Conservation (phyloP, 2,329 filamentous ascomycete genomes). For the Pyrenochaeta sp. region DNA sequence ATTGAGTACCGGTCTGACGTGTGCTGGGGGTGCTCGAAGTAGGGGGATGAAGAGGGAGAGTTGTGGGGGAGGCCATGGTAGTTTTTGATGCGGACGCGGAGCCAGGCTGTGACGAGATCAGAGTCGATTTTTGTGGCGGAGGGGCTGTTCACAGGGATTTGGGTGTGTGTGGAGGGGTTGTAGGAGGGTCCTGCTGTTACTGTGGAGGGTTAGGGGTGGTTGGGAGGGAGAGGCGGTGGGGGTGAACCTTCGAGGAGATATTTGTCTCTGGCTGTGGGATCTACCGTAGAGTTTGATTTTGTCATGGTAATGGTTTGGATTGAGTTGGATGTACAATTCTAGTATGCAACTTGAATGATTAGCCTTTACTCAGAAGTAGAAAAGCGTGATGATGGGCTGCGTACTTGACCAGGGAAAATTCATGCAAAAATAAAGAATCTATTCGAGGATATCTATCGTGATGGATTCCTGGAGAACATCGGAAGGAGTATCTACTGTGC, state of each 20-base stretch:
- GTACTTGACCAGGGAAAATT: no score
- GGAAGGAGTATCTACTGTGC: no score
- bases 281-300: conserved; percentile 28
- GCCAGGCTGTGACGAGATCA: conserved; percentile 36
- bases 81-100: conserved; percentile 46
- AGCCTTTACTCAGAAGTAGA: no score
- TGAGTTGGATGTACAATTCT: no score
- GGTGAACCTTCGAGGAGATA: conserved; percentile 42
- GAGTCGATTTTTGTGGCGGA: conserved; percentile 35
- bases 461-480: no score
- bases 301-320: no score
- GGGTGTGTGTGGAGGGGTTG: conserved; percentile 36
- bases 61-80: conserved; percentile 44
- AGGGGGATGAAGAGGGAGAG: conserved; percentile 35
- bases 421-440: no score
- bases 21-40: conserved; percentile 44
- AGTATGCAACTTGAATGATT: no score
- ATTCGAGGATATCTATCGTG: no score
- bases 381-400: no score
- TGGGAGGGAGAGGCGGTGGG: background rate
- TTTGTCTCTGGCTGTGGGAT: conserved; percentile 43
- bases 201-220: conserved; percentile 3
- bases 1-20: conserved; percentile 46
- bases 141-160: conserved; percentile 42
- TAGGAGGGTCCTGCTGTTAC: conserved; percentile 48